These are phyloP conservation scores for Leishmania gerbilli DNA, from an alignment of 208 protist species.

Conservation along the genomic window DNA sequence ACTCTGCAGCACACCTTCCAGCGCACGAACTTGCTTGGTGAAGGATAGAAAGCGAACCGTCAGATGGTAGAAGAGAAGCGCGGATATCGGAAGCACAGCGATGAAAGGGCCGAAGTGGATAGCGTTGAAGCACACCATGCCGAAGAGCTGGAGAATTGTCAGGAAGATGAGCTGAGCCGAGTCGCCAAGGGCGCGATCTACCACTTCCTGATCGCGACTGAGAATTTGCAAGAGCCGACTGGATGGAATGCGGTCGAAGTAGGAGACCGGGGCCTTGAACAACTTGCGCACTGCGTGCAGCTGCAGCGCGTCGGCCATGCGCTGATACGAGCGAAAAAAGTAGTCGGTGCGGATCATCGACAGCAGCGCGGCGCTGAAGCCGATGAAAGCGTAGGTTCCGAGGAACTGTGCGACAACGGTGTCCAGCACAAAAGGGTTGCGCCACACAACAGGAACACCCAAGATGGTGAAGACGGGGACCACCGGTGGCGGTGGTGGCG, in stretches of 20 bases:
- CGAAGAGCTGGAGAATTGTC: slow-evolving; percentile 61
- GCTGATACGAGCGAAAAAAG: slow-evolving; percentile 65
- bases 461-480: slow-evolving; percentile 15
- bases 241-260: slow-evolving; percentile 69
- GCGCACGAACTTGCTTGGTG: slow-evolving; percentile 66
- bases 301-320: slow-evolving; percentile 59
- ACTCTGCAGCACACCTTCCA: slow-evolving; percentile 60
- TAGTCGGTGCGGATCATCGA: slow-evolving; percentile 57
- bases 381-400: slow-evolving; percentile 62
- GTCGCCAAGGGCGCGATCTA: slow-evolving; percentile 60
- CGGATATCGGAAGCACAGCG: slow-evolving; percentile 60
- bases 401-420: slow-evolving; percentile 54
- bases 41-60: slow-evolving; percentile 66
- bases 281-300: slow-evolving; percentile 55
- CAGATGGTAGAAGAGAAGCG: slow-evolving; percentile 75
- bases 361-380: slow-evolving; percentile 43
- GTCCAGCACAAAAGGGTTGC: slow-evolving; percentile 44
- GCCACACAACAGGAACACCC: slow-evolving; percentile 19
- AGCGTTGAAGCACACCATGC: slow-evolving; percentile 66
- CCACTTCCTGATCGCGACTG: slow-evolving; percentile 71
- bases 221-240: slow-evolving; percentile 63
- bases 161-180: slow-evolving; percentile 65
- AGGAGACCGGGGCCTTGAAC: slow-evolving; percentile 73
- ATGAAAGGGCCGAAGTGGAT: slow-evolving; percentile 63
- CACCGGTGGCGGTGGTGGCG: slow-evolving; percentile 26